Evolutionary conservation across 106 monocot species (phyloP).

Genomic region (Dioscorea zingiberensis): DNA sequence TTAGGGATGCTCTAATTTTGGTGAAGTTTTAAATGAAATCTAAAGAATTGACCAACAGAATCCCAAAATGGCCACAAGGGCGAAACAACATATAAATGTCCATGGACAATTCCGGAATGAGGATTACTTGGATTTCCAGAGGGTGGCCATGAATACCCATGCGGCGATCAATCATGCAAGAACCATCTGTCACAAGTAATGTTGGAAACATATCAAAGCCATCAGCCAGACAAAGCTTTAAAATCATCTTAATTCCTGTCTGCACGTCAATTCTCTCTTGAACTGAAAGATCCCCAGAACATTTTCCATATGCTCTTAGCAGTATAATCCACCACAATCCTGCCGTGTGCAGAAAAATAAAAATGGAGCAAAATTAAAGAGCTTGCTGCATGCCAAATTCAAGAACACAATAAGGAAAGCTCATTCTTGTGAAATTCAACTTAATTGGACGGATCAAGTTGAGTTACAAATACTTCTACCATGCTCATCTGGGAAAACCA

Average conservation of each 20-base stretch:
- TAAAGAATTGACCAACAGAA: no score
- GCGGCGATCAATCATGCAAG: conserved; percentile 95
- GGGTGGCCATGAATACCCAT: conserved; percentile 99
- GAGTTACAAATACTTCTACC: no score
- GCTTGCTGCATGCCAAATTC: no score
- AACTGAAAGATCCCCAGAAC: conserved; percentile 88
- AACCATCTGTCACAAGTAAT: conserved; percentile 94
- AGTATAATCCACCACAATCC: conserved; percentile 99
- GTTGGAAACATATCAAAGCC: conserved; percentile 99
- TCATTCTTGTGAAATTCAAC: no score
- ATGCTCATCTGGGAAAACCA: no score
- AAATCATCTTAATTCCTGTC: conserved; percentile 98
- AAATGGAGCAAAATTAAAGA: conserved; percentile 1
- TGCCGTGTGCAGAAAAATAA: conserved; percentile 9
- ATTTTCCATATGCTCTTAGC: conserved; percentile 94
- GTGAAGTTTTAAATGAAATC: no score
- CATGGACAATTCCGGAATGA: no score
- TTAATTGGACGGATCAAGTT: no score
- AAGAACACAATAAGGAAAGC: no score
- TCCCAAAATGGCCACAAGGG: no score
- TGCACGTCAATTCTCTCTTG: conserved; percentile 99
- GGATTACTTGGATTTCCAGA: conserved; percentile 86
- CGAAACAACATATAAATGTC: no score
- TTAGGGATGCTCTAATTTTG: no score
- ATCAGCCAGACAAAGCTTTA: conserved; percentile 94